A percentile compares a stretch with the other conserved stretches of the same genome.
These are phyloP conservation scores for Populus pruinosa DNA, from an alignment of 345 rosid genomes.

Conservation along the genomic window DNA sequence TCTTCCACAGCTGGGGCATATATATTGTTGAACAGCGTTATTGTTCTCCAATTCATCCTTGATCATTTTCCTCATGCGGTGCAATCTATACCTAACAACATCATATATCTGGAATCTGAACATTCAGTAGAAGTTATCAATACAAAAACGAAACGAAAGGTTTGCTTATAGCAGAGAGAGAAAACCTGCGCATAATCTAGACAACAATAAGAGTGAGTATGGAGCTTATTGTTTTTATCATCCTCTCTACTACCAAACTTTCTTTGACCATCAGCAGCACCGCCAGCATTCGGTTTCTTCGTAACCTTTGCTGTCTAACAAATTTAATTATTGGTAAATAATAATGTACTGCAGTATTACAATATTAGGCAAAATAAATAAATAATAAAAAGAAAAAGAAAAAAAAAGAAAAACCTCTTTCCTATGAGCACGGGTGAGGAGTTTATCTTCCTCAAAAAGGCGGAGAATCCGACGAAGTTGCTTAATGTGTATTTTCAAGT, in stretches of 20 bases:
- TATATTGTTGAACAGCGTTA: slow-evolving; percentile 84
- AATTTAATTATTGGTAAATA: background rate
- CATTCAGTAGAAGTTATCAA: background rate
- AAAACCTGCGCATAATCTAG: slow-evolving; percentile 81
- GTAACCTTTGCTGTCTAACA: slow-evolving; percentile 81
- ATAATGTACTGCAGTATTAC: background rate
- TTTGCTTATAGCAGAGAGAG: background rate
- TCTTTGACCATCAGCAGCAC: slow-evolving; percentile 45
- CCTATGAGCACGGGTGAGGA: slow-evolving; percentile 70
- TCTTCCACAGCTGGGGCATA: slow-evolving; percentile 70
- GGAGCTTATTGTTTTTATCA: slow-evolving; percentile 80
- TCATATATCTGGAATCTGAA: slow-evolving; percentile 65
- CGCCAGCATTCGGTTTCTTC: slow-evolving; percentile 68
- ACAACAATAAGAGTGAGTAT: slow-evolving; percentile 88
- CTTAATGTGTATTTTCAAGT: slow-evolving; percentile 70
- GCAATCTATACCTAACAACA: slow-evolving; percentile 67
- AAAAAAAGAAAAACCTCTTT: slow-evolving; percentile 52
- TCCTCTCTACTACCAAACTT: slow-evolving; percentile 47
- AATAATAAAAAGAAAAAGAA: no score
- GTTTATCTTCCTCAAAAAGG: slow-evolving; percentile 74
- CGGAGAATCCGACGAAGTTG: slow-evolving; percentile 70
- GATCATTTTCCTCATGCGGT: slow-evolving; percentile 67
- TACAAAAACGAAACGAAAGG: background rate
- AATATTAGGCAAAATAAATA: no score
- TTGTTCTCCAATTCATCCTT: slow-evolving; percentile 85